Percentiles rank a stretch among this genome's conserved stretches.
Conservation (phyloP, 805 yeast genomes). For the Spencermartinsiella europaea region DNA sequence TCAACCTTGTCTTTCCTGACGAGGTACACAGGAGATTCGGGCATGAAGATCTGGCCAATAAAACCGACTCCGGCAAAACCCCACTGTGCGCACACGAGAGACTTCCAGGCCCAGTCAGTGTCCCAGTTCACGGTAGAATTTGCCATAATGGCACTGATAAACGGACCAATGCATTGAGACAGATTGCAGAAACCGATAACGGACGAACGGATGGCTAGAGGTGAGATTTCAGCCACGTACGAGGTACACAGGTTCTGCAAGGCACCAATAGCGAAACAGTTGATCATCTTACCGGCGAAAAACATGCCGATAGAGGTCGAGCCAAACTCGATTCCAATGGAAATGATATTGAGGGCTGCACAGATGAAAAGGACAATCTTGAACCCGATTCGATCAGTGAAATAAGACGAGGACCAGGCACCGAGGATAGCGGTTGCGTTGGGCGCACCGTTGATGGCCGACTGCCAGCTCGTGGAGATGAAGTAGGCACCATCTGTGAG, state of each 20-base stretch:
- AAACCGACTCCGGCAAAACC: conserved; percentile 3
- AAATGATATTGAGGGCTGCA: neutral
- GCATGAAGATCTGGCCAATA: conserved; percentile 50
- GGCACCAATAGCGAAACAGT: neutral
- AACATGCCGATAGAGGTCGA: conserved; percentile 1
- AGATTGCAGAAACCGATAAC: conserved; percentile 1
- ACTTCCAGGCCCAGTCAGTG: conserved; percentile 2
- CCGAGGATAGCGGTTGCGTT: conserved; percentile 1
- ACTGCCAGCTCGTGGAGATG: conserved; percentile 1
- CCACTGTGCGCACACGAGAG: conserved; percentile 49
- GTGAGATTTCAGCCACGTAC: conserved; percentile 1
- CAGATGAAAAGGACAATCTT: neutral
- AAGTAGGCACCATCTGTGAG: neutral
- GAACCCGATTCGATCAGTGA: neutral
- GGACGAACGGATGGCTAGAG: neutral
- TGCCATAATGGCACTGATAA: neutral
- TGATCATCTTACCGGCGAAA: conserved; percentile 3
- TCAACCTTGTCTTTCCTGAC: conserved; percentile 37
- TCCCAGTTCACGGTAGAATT: neutral
- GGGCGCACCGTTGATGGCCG: conserved; percentile 1
- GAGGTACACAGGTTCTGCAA: neutral
- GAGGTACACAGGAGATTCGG: conserved; percentile 55
- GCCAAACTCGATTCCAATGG: conserved; percentile 2
- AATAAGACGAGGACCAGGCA: neutral
- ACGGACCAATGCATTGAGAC: conserved; percentile 2